Conservation (phyloP, 805 yeast genomes). For the Aciculoconidium aculeatum region DNA sequence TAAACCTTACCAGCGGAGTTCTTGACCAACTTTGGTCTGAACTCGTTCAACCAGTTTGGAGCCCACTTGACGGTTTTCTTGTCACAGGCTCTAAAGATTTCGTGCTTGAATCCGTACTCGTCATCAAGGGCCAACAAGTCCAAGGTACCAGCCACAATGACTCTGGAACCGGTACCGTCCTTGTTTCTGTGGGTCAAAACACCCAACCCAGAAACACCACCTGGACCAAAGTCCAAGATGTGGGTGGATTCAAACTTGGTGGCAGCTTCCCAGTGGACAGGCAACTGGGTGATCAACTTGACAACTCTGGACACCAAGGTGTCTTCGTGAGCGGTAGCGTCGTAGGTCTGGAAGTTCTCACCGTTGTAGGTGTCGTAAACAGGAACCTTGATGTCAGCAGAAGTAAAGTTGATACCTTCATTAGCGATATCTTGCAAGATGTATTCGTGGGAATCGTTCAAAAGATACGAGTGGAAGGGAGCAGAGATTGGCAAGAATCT, state of each 20-base stretch:
- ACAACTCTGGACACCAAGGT: constrained; percentile 65
- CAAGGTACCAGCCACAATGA: constrained; percentile 88
- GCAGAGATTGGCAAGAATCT: constrained; percentile 92
- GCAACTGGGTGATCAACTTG: constrained; percentile 77
- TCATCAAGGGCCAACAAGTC: constrained; percentile 61
- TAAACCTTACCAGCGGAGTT: constrained; percentile 65
- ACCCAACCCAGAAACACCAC: constrained; percentile 96
- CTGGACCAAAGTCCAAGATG: constrained; percentile 96
- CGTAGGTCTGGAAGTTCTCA: constrained; percentile 55
- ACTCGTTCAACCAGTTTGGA: constrained; percentile 85
- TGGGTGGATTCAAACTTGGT: constrained; percentile 81
- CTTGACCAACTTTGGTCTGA: constrained; percentile 77
- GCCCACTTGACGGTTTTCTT: constrained; percentile 65
- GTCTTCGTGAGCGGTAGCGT: constrained; percentile 23
- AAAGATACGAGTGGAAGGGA: constrained; percentile 92
- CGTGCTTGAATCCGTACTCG: constrained; percentile 94
- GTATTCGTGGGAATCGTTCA: constrained; percentile 62
- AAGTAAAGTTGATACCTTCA: constrained; percentile 51
- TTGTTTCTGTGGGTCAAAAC: constrained; percentile 93
- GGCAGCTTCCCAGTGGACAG: constrained; percentile 93
- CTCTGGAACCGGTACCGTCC: constrained; percentile 96
- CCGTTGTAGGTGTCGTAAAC: constrained; percentile 90
- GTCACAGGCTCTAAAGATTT: constrained; percentile 69
- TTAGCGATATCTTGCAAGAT: constrained; percentile 55
- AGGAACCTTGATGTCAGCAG: constrained; percentile 64